Evolutionary conservation across 345 rosid species (phyloP), one percentile per base, ranked within the genome.

Genomic region (Eucalyptus erythrocorys): DNA sequence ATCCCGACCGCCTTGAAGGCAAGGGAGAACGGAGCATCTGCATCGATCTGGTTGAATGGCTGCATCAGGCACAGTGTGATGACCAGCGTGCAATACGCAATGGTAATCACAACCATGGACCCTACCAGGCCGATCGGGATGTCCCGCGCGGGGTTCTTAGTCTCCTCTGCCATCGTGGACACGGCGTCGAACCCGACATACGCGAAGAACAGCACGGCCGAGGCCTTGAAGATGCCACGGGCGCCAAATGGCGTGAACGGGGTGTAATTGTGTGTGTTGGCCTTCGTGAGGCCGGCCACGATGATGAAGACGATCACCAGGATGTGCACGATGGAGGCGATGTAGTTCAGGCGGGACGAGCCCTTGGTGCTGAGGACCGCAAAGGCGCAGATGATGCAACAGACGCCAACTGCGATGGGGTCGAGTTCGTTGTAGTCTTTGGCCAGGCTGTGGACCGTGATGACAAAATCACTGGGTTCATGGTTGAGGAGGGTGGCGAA

Each of bases 401-500:
- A 45, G 32, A 93, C 50, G 24, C 81, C 91, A 4, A 93, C 92
- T 9, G 93, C 93, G 15, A 93, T 90, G 5, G 93, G 94, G 80
- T 93, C 94, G 16, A 93, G 93, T 47, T 89, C 88, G 76, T 89
- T 89, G 87, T 91, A 92, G 53, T 89, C 92, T 0, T 88, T 57
- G 4, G 94, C 51, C 7, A 93, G 87, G 68, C 91, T 81, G 30
- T 91, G 87, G 24, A 90, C 93, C 68, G 90, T 87, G 90, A 95
- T 90, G 11, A 96, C 94, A 71, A 97, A 94, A 87, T 89, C 91
- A 30, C 93, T 85, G 6, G 98, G 95, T 0, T 91, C 34, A 7
- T 89, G 95, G 90, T 96, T 95, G 92, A 93, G 92, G 89, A 97
- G 93, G 14, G 99, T 94, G 51, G 99, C 97, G 30, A 95, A 95